A percentile compares a stretch with the other conserved stretches of the same genome.
These are phyloP conservation scores for Bonia amplexicaulis DNA, from an alignment of 176 grass and related monocot species.

Conservation along the genomic window DNA sequence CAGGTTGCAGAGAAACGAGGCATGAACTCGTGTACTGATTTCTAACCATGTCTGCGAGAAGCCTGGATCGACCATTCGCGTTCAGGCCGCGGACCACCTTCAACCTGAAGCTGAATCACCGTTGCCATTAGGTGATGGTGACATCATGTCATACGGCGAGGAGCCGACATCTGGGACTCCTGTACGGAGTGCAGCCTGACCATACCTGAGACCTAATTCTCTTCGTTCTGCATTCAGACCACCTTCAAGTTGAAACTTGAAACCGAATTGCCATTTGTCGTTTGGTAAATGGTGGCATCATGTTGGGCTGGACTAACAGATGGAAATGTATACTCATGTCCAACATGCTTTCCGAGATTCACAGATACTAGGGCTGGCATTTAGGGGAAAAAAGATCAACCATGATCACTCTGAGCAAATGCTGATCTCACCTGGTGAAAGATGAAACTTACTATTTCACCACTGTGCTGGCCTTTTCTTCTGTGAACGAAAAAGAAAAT, in stretches of 20 bases:
- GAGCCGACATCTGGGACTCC: not conserved
- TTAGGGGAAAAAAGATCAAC: not conserved
- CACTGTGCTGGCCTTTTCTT: not conserved
- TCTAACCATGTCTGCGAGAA: conserved; percentile 29
- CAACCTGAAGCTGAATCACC: conserved; percentile 13
- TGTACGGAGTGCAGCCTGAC: conserved; percentile 39
- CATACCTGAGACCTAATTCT: conserved; percentile 24
- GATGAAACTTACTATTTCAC: not conserved
- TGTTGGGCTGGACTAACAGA: conserved; percentile 5
- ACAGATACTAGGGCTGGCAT: not conserved
- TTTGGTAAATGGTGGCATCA: conserved; percentile 17
- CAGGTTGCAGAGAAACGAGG: not conserved
- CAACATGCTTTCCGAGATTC: conserved; percentile 36
- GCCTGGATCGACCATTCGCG: conserved; percentile 14
- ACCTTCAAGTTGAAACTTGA: not conserved
- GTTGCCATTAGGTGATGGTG: conserved; percentile 18
- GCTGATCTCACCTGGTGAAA: conserved; percentile 39
- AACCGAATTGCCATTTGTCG: conserved; percentile 14
- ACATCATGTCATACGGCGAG: conserved; percentile 13
- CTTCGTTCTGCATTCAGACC: conserved; percentile 21
- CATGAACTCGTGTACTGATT: conserved; percentile 32
- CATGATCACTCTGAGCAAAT: conserved; percentile 28
- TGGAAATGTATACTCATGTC: conserved; percentile 36
- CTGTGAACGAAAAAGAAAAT: not conserved
- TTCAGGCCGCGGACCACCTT: conserved; percentile 14